Evolutionary conservation across 2,329 filamentous ascomycete species (phyloP).

Genomic region (Trichoderma oligosporum): DNA sequence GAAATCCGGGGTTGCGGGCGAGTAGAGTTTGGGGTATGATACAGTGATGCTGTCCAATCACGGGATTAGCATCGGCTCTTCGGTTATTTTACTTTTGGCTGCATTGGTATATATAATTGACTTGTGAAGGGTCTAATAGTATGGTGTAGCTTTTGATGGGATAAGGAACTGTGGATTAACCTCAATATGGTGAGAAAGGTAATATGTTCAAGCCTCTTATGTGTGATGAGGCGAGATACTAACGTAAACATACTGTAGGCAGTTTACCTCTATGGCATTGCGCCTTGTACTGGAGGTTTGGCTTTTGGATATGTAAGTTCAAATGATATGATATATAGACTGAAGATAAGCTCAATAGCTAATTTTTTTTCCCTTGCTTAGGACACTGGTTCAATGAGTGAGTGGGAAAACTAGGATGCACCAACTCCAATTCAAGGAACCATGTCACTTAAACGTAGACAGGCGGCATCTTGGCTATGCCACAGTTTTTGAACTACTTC

Average conservation of each 20-base stretch:
- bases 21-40: not conserved
- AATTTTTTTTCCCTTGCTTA: not conserved
- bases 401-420: not conserved
- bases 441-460: not conserved
- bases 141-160: not conserved
- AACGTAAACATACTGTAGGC: not conserved
- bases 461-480: slow-evolving; percentile 19
- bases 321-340: not conserved
- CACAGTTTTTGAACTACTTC: slow-evolving; percentile 17
- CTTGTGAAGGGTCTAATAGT: not conserved
- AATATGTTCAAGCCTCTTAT: not conserved
- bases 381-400: slow-evolving; percentile 19
- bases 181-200: slow-evolving; percentile 16
- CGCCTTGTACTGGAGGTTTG: slow-evolving; percentile 16
- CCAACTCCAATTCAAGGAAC: not conserved
- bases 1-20: not conserved
- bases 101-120: slow-evolving; percentile 5
- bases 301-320: slow-evolving; percentile 20
- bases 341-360: not conserved
- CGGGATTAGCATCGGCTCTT: not conserved
- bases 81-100: not conserved
- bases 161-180: not conserved
- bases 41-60: slow-evolving; percentile 5
- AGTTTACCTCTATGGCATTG: slow-evolving; percentile 17
- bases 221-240: not conserved